These are phyloP conservation scores for Fraxinus cuspidata DNA, from an alignment of 257 asterid species.

Conservation along the genomic window DNA sequence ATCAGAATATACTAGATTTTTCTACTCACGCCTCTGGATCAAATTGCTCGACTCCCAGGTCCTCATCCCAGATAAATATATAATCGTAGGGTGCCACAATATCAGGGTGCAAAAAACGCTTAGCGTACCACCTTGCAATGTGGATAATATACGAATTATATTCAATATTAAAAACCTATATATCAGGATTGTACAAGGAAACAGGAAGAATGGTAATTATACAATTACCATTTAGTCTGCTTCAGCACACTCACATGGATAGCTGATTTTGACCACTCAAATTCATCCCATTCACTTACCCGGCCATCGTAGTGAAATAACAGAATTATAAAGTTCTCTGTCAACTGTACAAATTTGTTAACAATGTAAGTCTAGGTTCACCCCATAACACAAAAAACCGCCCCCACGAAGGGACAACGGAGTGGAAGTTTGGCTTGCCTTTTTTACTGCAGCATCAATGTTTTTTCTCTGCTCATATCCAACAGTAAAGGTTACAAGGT, in stretches of 20 bases:
- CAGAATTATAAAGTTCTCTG: slow-evolving; percentile 79
- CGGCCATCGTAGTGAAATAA: slow-evolving; percentile 91
- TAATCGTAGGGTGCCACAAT: slow-evolving; percentile 82
- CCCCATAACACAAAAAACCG: slow-evolving; percentile 10
- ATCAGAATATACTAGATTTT: slow-evolving; percentile 6
- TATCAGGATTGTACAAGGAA: not conserved
- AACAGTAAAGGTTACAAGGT: slow-evolving; percentile 86
- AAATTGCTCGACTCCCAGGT: slow-evolving; percentile 78
- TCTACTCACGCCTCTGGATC: slow-evolving; percentile 75
- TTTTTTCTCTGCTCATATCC: slow-evolving; percentile 75
- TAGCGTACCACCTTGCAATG: slow-evolving; percentile 87
- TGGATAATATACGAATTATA: slow-evolving; percentile 6
- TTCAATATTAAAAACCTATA: slow-evolving; percentile 6
- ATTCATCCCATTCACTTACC: slow-evolving; percentile 90
- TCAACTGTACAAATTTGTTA: slow-evolving; percentile 58
- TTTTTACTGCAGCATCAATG: slow-evolving; percentile 84
- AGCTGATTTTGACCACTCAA: slow-evolving; percentile 88
- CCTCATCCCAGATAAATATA: slow-evolving; percentile 92
- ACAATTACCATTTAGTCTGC: slow-evolving; percentile 82
- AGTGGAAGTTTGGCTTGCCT: slow-evolving; percentile 40
- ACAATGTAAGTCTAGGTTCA: slow-evolving; percentile 15
- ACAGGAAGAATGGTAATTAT: not conserved
- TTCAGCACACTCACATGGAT: slow-evolving; percentile 73
- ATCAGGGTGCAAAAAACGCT: slow-evolving; percentile 89
- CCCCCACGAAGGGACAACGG: not conserved